phyloP scores from a whole-genome alignment of 495 filamentous ascomycete genomes.

The Aspergillus sclerotioniger region DNA sequence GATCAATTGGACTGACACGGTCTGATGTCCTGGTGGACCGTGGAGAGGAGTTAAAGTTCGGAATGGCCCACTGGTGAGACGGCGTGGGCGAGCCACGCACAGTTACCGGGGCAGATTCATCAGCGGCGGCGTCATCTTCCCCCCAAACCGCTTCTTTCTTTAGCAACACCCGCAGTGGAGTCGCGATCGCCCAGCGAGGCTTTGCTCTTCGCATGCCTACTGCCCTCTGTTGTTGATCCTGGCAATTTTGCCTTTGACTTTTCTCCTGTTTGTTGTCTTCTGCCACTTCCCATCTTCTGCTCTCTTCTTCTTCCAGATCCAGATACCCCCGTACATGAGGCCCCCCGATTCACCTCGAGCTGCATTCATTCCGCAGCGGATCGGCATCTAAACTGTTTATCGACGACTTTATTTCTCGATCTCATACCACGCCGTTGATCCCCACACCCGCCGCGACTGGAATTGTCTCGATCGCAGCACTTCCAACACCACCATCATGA shows the following conservation, averaged over 20 bases:
- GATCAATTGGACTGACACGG: no score
- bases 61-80: not conserved
- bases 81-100: not conserved
- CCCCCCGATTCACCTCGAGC: not conserved
- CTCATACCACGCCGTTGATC: not conserved
- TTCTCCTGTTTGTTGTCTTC: slow-evolving; percentile 1
- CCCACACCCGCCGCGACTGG: not conserved
- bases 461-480: not conserved
- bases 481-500: slow-evolving; percentile 24
- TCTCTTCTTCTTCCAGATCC: not conserved
- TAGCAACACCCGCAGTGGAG: slow-evolving; percentile 23
- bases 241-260: not conserved
- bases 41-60: not conserved
- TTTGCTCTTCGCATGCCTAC: slow-evolving; percentile 5
- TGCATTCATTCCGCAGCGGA: not conserved
- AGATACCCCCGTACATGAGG: not conserved
- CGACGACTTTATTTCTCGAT: not conserved
- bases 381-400: not conserved
- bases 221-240: not conserved
- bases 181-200: slow-evolving; percentile 16
- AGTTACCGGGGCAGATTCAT: not conserved
- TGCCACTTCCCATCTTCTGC: not conserved
- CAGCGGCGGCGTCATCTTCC: slow-evolving; percentile 11
- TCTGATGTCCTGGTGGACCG: no score
- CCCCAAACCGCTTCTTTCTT: slow-evolving; percentile 15